Evolutionary conservation across 2,329 filamentous ascomycete genomes (phyloP), one percentile per base, ranked within the genome.

Genomic region (Diaporthe vaccinii): DNA sequence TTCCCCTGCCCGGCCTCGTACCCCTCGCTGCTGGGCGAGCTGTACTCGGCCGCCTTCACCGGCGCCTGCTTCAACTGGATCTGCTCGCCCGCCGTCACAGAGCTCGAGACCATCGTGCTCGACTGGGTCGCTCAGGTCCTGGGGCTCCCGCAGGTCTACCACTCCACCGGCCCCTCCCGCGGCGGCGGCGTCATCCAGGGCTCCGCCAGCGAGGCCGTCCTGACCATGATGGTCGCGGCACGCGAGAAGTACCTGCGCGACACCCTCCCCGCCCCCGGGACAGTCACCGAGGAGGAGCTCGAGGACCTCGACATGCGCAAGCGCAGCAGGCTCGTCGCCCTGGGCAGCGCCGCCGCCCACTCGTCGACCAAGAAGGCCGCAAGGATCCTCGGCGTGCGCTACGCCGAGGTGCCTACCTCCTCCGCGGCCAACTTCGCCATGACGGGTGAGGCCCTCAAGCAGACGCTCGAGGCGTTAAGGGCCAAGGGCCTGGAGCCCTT

Each of bases 21-120:
- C 82, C 95, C 96, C 0, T 91, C 92, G 39, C 96, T 98, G 83
- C 89, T 98, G 15, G 96, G 95, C 28, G 96, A 98, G 85, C 92
- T 98, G 87, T 98, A 98, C 87, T 95, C 92, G 58, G 93, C 94
- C 7, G 93, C 95, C 9, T 96, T 98, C 85, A 97, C 92, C 17
- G 94, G 94, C 22, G 95, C 96, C 1, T 95, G 95, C 53, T 98
- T 98, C 88, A 98, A 98, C 85, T 98, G 96, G 96, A 92, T 98
- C 78, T 98, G 96, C 85, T 95, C 93, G 8, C 96, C 96, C 0
- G 95, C 94, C 9, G 93, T 97, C 25, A 98, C 96, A 0, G 96
- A 98, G 85, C 89, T 98, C 65, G 96, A 98, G 87, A 98, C 96
- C 0, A 89, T 98, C 34, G 93, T 98, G 58, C 89, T 98, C 83